Evolutionary conservation across 495 filamentous ascomycete species (phyloP), one percentile per base, ranked within the genome.

Genomic region (Penicillium canescens): DNA sequence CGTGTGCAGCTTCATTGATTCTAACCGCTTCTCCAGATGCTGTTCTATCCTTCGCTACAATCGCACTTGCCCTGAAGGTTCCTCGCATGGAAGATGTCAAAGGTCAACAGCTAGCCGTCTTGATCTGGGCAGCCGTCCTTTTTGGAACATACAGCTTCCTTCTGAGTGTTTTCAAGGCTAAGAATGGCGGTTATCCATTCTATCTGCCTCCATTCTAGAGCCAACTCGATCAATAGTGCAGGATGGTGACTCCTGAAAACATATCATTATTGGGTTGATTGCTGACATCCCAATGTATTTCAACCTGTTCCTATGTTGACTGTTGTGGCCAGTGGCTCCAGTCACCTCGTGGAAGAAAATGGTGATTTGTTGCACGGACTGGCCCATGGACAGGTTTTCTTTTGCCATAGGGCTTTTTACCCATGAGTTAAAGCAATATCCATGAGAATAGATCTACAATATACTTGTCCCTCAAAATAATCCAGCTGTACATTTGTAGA

Each of bases 151-250:
- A 98, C 76, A 96, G 92, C 74, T 92, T 96, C 69, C 78, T 99
- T 36, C 79, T 99, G 52, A 96, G 88, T 70, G 79, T 96, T 56
- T 99, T 99, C 79, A 84, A 91, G 62, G 74, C 86, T 47, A 99
- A 99, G 81, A 99, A 97, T 62, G 87, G 86, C 28, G 91, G 92
- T 24, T 99, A 99, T 70, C 91, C 92, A 28, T 97, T 98, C 72
- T 91, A 83, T 59, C 78, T 99, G 46, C 94, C 95, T 6, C 94
- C 94, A 6, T 96, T 98, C 71, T 90, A 79, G 56, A 39, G 13
- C 14, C 41, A 40, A 41, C 11, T 26, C 12, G 28, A 28, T 18
- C 26, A 12, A 33, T 20, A 36, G 20, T 18, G 14, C n/a, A 39
- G 8, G 13, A 24, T 23, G 33, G 16, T 20, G 14, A 34, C 14